phyloP scores from a whole-genome alignment of 345 rosid genomes.

The Nephelium lappaceum region DNA sequence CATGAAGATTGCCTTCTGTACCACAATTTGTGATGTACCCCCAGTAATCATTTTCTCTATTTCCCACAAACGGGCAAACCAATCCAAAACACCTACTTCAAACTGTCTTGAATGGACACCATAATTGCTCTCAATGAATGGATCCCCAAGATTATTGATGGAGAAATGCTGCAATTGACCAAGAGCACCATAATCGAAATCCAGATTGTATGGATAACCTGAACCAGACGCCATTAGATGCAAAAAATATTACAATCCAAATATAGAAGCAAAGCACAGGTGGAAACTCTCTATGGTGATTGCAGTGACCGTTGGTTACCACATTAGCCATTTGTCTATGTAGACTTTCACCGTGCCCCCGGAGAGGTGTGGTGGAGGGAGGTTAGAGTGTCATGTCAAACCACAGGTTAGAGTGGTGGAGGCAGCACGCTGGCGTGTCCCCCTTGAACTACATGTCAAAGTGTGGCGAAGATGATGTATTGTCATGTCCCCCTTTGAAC shows the following conservation, averaged over 20 bases:
- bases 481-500: too few relatives aligned
- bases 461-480: too few relatives aligned
- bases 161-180: slow-evolving; percentile 94
- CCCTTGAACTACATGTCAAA: too few relatives aligned
- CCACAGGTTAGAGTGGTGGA: too few relatives aligned
- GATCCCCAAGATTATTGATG: slow-evolving; percentile 96
- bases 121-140: slow-evolving; percentile 95
- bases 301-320: background rate
- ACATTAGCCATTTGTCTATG: too few relatives aligned
- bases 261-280: background rate
- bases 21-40: slow-evolving; percentile 98
- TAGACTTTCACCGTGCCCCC: too few relatives aligned
- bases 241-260: background rate
- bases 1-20: slow-evolving; percentile 99
- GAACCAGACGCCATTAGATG: slow-evolving; percentile 14
- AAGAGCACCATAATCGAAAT: slow-evolving; percentile 96
- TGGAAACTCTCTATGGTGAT: background rate
- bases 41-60: slow-evolving; percentile 96
- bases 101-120: slow-evolving; percentile 98
- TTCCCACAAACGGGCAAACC: slow-evolving; percentile 99
- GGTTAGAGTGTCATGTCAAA: too few relatives aligned
- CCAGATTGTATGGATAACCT: slow-evolving; percentile 98
- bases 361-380: too few relatives aligned
- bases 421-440: too few relatives aligned
- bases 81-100: slow-evolving; percentile 98